Evolutionary conservation across 805 yeast species (phyloP).

Genomic region (Saccharomycopsis synnaedendra): DNA sequence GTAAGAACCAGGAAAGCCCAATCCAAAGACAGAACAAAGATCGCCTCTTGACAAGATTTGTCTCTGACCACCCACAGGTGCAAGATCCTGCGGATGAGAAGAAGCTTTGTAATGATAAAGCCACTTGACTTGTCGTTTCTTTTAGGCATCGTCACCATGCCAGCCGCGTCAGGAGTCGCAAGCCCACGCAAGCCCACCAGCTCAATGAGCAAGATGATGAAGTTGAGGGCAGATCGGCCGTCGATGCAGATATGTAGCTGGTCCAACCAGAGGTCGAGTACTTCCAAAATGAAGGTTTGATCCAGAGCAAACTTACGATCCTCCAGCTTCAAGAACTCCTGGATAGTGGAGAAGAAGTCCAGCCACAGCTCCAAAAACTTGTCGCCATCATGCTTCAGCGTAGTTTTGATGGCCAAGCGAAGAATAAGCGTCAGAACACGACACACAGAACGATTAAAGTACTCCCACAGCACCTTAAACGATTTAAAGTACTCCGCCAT

Average conservation of each 20-base stretch:
- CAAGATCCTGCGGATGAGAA: constrained; percentile 47
- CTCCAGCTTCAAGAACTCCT: constrained; percentile 35
- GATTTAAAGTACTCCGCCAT: constrained; percentile 35
- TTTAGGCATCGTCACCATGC: constrained; percentile 18
- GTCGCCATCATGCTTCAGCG: constrained; percentile 17
- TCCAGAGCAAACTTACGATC: constrained; percentile 41
- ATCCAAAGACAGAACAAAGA: constrained; percentile 35
- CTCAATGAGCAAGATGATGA: constrained; percentile 36
- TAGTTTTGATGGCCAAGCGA: constrained; percentile 27
- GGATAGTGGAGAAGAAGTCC: constrained; percentile 24
- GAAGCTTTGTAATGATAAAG: constrained; percentile 43
- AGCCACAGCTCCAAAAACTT: constrained; percentile 22
- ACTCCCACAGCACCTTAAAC: constrained; percentile 47
- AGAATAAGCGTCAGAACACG: constrained; percentile 44
- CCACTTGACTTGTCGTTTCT: constrained; percentile 41
- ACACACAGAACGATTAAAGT: constrained; percentile 52
- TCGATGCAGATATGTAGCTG: constrained; percentile 32
- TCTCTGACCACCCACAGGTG: constrained; percentile 26
- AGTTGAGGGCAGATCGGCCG: constrained; percentile 26
- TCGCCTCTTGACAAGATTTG: constrained; percentile 23
- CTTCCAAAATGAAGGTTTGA: constrained; percentile 52
- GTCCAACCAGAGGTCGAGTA: constrained; percentile 42
- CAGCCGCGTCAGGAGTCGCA: constrained; percentile 28
- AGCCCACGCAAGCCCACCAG: constrained; percentile 48
- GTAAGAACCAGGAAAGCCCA: constrained; percentile 50